Base-by-base conservation (phyloP, 1,139 yeast species). In the Dujonia santamariae region DNA sequence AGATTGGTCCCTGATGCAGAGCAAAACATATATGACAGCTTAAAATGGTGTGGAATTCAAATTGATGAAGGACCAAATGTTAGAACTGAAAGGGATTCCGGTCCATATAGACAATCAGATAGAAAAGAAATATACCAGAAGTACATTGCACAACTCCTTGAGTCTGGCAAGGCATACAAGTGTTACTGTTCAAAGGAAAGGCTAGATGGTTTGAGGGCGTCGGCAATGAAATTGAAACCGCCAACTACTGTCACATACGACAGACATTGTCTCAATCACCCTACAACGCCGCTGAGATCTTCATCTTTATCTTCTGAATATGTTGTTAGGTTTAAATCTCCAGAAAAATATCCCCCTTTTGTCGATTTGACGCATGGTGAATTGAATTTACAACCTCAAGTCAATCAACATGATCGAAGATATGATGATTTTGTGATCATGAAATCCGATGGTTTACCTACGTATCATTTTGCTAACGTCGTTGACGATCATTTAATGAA, bases 391-490 rank as follows among this genome's bases (percentile, higher is more conserved):
- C 96, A 87, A 54, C 88, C 95, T 1, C 97, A 87, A 53, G 64
- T 75, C 30, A 87, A 90, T 52, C 54, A 60, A 16, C 58, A 56
- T 19, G 96, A 88, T 56, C 64, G 80, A 28, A 67, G 97, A 32
- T 88, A 72, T 54, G 98, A 92, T 52, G 98, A 94, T 56, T 88
- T 90, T 20, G 85, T 92, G 7, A 66, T 92, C 26, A 61, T 92
- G 54, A 92, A 94, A 54, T 84, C 96, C 7, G 97, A 92, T 53
- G 92, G 94, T 0, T 64, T 86, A 42, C 99, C 99, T 13, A 92
- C 99, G 0, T 92, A 92, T 50, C 99, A 92, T 59, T 82, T 92
- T 51, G 98, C 98, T 15, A 90, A 87, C 50, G 96, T 92, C 2
- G 78, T 92, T 2, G 99, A 92, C 52, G 99, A 92, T 54, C 95